Evolutionary conservation across 179 eudicot species (phyloP).

Genomic region (Spergularia azorica): DNA sequence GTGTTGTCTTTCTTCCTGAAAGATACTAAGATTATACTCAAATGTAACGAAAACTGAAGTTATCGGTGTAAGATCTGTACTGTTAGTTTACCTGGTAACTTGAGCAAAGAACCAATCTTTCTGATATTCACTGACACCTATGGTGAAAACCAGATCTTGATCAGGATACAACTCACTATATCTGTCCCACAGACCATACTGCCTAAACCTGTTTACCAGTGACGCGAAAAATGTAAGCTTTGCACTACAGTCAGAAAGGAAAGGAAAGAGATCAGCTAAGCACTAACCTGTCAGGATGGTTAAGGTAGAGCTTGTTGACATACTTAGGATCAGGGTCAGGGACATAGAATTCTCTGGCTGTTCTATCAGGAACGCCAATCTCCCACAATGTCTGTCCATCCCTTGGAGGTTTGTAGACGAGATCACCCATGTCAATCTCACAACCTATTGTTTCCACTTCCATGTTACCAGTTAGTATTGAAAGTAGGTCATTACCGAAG

Average conservation of each 20-base stretch:
- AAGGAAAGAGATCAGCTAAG: not conserved
- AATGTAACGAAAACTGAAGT: too few species aligned
- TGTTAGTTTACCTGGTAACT: conserved; percentile 60
- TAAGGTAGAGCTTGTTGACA: conserved; percentile 52
- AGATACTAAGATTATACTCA: not conserved
- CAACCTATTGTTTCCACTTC: conserved; percentile 35
- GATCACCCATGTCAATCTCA: conserved; percentile 51
- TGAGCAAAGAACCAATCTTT: conserved; percentile 92
- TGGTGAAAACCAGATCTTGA: conserved; percentile 59
- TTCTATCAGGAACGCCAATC: conserved; percentile 83
- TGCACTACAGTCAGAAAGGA: not conserved
- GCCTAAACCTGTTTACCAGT: conserved; percentile 63
- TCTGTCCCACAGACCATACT: conserved; percentile 87
- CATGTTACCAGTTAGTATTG: not conserved
- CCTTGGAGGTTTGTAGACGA: conserved; percentile 74
- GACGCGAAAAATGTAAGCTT: not conserved
- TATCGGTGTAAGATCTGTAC: not conserved
- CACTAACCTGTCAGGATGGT: conserved; percentile 77
- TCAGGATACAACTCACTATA: conserved; percentile 68
- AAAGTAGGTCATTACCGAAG: not conserved
- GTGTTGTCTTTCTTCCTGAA: conserved; percentile 48
- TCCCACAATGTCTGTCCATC: conserved; percentile 91
- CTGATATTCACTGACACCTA: conserved; percentile 58
- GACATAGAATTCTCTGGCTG: conserved; percentile 72
- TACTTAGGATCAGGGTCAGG: conserved; percentile 86